Evolutionary conservation across 2,329 filamentous ascomycete genomes (phyloP).

Genomic region (Acrocalymma vagum): DNA sequence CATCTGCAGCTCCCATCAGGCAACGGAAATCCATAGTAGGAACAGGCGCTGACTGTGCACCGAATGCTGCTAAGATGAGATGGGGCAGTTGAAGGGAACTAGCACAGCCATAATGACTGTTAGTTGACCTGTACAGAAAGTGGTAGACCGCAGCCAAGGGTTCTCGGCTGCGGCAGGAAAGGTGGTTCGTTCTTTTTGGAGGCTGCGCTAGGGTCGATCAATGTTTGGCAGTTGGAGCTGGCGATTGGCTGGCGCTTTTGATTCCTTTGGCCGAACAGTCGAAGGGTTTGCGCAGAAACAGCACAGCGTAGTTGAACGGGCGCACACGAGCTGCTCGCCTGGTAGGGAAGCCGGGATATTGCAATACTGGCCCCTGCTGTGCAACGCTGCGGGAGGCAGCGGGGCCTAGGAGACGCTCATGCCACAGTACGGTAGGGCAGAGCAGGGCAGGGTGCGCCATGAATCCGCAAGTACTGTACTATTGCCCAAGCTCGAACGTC

Average conservation of each 20-base stretch:
- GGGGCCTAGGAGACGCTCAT: too few relatives aligned
- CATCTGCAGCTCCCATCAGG: conserved; percentile 44
- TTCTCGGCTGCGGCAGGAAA: conserved; percentile 35
- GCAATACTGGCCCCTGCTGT: conserved; percentile 8
- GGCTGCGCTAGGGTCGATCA: conserved; percentile 38
- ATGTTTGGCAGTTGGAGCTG: conserved; percentile 30
- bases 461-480: conserved; percentile 18
- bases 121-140: conserved; percentile 34
- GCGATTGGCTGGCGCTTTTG: conserved; percentile 20
- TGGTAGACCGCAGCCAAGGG: conserved; percentile 31
- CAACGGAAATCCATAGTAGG: conserved; percentile 42
- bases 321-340: conserved; percentile 21
- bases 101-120: conserved; percentile 46
- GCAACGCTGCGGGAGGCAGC: conserved; percentile 5
- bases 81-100: conserved; percentile 36
- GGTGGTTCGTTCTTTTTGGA: conserved; percentile 37
- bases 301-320: conserved; percentile 11
- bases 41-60: conserved; percentile 45
- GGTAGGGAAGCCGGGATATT: conserved; percentile 3
- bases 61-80: conserved; percentile 37
- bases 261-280: too few relatives aligned
- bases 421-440: too few relatives aligned
- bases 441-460: conserved; percentile 16
- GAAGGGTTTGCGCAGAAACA: conserved; percentile 15
- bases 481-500: conserved; percentile 19